Base-by-base conservation (phyloP, 2,329 filamentous ascomycete species). In the Chrysosporium keratinophilum region DNA sequence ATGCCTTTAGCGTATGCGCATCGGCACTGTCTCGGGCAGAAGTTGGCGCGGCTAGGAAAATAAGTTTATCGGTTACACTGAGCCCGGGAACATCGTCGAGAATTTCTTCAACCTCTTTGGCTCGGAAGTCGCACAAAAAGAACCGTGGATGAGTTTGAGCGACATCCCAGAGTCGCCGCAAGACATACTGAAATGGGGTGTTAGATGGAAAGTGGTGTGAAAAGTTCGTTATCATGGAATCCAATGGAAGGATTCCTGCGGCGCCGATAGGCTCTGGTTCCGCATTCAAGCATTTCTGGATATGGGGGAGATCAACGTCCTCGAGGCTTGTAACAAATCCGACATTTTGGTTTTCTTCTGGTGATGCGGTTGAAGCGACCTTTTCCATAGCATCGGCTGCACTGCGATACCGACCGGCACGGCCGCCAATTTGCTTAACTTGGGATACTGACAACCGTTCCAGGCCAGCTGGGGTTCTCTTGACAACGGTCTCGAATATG, bases 371-470 rank as follows among this genome's bases (percentile, higher is more conserved):
- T 19, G 50, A 31, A 17, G 14, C 40, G n/a, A 23, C 65, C 19
- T 57, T 56, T 20, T 59, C 59, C 12, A 64, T 59, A 3, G 59
- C 56, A 63, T 85, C 77, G 28, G 77, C 74, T 1, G 87, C 87
- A 28, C 85, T 84, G 54, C 84, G 83, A 69, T 84, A 98, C 44
- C 93, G 84, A 28, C 93, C 93, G 11, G 93, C 93, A 60, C 93
- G 83, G 15, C 93, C 93, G 48, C 83, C 93, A 63, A 98, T 98
- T 66, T 98, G 93, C 69, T 95, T 96, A 63, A 96, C 77, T 60
- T 96, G 87, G 0, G 89, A 84, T 2, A 85, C 76, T 0, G 77
- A 73, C 20, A 98, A 75, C 3, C 75, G 70, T 14, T 80, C 74
- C 31, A 78, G 75, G 4, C 73, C 70, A 0, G 60, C 64, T 1